Base-by-base conservation (phyloP, 345 rosid genomes). In the Rhizophora mangle region DNA sequence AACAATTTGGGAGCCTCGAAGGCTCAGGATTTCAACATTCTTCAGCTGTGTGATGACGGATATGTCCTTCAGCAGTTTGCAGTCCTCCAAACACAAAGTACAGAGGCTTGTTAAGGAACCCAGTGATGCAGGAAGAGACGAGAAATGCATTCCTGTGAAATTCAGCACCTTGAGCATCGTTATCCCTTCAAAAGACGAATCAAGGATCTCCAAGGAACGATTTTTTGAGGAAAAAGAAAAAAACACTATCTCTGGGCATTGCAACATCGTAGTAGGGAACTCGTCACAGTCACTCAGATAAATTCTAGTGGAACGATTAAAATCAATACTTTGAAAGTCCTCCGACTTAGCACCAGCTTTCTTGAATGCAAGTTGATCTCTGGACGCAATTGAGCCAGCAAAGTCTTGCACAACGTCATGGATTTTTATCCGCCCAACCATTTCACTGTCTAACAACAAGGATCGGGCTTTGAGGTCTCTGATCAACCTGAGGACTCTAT, bases 191-290 rank as follows among this genome's bases (percentile, higher is more conserved):
- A 43, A 43, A 13, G 1, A 0, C 15, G 49, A 43, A 43, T 43
- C 18, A 0, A 19, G 49, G 49, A 43, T 43, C 19, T 43, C 0
- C 3, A 30, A 0, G 11, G 36, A 32, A 0, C 52, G 6, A 13
- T 46, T 0, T 0, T 0, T 9, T 0, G 8, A 8, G 0, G 0
- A 0, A 6, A 79, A 0, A 1, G 8, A 6, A 6, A 76, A 61
- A 19, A 74, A 32, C 13, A 10, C 30, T 34, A 77, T 69, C 6
- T 51, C 24, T 3, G 81, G 82, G 20, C 68, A 76, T 4, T 49
- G 57, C 29, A 66, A 51, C 53, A 20, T 64, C 20, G 43, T 27
- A 13, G 5, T 0, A 61, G 51, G 22, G 60, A 57, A 19, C 66
- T 16, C 32, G 16, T 68, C 8, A 43, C 21, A 34, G 27, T 54